Base-by-base conservation (phyloP, 805 yeast species). In the Cyberlindnera xylosilytica region DNA sequence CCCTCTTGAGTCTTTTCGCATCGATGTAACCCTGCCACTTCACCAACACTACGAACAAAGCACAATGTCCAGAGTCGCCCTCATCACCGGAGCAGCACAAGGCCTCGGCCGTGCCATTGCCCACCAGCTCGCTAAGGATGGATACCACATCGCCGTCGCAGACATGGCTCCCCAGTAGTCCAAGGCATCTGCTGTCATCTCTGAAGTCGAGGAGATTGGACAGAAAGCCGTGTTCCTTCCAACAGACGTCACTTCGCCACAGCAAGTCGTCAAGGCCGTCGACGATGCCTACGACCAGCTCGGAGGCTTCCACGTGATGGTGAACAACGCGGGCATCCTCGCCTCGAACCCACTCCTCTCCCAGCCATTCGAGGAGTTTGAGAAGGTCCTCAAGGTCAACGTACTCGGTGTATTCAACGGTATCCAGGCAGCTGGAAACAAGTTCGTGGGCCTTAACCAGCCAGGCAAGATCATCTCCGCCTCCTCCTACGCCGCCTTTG, bases 81-180 rank as follows among this genome's bases (percentile, higher is more conserved):
- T 87, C 24, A 76, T 87, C 19, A 87, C 96, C 13, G 96, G 96
- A 36, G 88, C 91, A 10, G 83, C 95, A 13, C 93, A 87, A 54
- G 96, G 96, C 7, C 80, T 88, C 56, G 96, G 96, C 36, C 84
- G 81, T 58, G 89, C 86, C 58, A 87, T 75, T 58, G 81, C 93
- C 6, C 57, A 66, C 27, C 95, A 87, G 64, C 72, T 88, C 57
- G 96, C 96, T 12, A 63, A 69, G 41, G 77, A 73, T 49, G 93
- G 93, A 3, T 80, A 85, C 61, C 44, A 50, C 34, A 45, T 56
- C 10, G 59, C 57, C 8, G 49, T 56, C 33, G 51, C 57, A 2
- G 58, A 56, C 42, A 39, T 57, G 20, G 46, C 56, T 15, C 8
- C n/a, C 6, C 61, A 59, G 41, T 40, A 44, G 26, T 34, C 33